Percentiles rank a stretch among this genome's conserved stretches.
Conservation (phyloP, 2,329 filamentous ascomycete species). For the Colletotrichum phormii region DNA sequence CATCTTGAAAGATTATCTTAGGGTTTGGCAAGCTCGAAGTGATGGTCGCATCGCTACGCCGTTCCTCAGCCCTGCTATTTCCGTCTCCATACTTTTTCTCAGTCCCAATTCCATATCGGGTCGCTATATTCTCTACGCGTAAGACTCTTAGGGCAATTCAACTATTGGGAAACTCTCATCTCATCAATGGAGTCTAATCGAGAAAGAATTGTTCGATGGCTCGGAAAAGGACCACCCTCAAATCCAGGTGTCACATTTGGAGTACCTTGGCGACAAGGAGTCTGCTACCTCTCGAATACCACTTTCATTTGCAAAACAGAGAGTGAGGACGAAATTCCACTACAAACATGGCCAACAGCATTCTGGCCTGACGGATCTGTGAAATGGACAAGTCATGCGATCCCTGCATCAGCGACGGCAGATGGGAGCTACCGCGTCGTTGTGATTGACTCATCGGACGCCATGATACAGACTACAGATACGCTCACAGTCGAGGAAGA, state of each 20-base stretch:
- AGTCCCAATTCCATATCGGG: not conserved
- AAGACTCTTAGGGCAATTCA: not conserved
- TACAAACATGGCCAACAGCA: not conserved
- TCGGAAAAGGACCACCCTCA: not conserved
- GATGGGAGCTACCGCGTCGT: not conserved
- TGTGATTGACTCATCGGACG: not conserved
- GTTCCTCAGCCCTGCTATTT: not conserved
- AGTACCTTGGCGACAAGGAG: not conserved
- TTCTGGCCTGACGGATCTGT: not conserved
- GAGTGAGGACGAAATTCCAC: not conserved
- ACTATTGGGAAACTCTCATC: not conserved
- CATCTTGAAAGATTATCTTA: not conserved
- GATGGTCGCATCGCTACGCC: not conserved
- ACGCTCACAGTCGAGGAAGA: not conserved
- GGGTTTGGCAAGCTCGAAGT: not conserved
- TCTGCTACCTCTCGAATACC: not conserved
- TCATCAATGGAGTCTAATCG: not conserved
- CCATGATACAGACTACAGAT: not conserved
- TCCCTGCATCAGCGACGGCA: not conserved
- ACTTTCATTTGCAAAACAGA: not conserved
- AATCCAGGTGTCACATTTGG: not conserved
- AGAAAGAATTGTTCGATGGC: not conserved
- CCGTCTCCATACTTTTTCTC: not conserved
- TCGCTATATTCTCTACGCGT: not conserved
- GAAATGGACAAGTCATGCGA: not conserved